These are phyloP conservation scores for Daldinia decipiens DNA, from an alignment of 495 filamentous ascomycete genomes.

Conservation along the genomic window DNA sequence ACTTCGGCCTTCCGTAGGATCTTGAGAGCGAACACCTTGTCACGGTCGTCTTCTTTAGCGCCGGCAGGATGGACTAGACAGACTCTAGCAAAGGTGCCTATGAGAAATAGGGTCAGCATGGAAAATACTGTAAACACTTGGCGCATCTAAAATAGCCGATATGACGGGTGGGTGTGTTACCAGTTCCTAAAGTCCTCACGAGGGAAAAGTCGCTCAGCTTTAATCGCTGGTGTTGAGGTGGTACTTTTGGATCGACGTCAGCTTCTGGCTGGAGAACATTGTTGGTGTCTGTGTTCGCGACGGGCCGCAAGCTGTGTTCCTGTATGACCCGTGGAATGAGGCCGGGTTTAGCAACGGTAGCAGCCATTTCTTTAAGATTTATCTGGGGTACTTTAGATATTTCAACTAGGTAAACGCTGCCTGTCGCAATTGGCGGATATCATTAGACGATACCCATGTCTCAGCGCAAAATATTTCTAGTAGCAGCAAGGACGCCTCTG, in stretches of 20 bases:
- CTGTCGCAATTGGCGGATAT: slow-evolving; percentile 32
- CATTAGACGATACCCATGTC: slow-evolving; percentile 37
- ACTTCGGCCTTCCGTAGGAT: slow-evolving; percentile 86
- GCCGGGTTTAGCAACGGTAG: slow-evolving; percentile 45
- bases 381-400: slow-evolving; percentile 28
- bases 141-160: slow-evolving; percentile 28
- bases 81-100: slow-evolving; percentile 95
- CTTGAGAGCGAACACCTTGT: slow-evolving; percentile 91
- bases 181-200: slow-evolving; percentile 90
- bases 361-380: slow-evolving; percentile 47
- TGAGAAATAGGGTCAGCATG: slow-evolving; percentile 39
- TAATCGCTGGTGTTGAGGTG: slow-evolving; percentile 49
- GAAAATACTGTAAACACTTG: slow-evolving; percentile 8
- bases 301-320: slow-evolving; percentile 32
- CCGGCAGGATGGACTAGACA: slow-evolving; percentile 78
- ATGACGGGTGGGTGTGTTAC: slow-evolving; percentile 56
- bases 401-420: slow-evolving; percentile 15
- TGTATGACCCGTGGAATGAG: slow-evolving; percentile 39
- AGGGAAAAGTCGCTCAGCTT: slow-evolving; percentile 79
- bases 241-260: slow-evolving; percentile 44
- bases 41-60: slow-evolving; percentile 63
- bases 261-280: slow-evolving; percentile 24
- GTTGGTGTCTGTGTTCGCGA: slow-evolving; percentile 24
- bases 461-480: slow-evolving; percentile 7
- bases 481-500: slow-evolving; percentile 12